A percentile compares a stretch with the other conserved stretches of the same genome.
Evolutionary conservation across 306 rosid genomes (phyloP).

Genomic region (Cicer chorassanicum): DNA sequence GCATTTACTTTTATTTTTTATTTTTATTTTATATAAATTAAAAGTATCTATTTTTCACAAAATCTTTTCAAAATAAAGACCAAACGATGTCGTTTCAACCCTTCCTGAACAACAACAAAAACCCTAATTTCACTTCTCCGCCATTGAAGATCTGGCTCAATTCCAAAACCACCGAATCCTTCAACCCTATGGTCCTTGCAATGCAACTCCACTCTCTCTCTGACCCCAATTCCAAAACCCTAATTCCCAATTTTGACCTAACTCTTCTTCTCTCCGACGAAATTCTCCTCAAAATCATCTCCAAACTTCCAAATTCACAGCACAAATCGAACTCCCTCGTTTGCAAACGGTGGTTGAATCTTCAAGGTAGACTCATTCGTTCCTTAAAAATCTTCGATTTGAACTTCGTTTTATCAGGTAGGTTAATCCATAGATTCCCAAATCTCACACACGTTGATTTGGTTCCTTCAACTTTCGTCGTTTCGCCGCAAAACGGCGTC

Average conservation of each 20-base stretch:
- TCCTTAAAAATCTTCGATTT: conserved; percentile 15
- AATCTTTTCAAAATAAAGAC: too few relatives aligned
- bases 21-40: too few relatives aligned
- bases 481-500: background rate
- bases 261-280: conserved; percentile 42
- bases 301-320: conserved; percentile 38
- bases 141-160: conserved; percentile 35
- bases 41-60: too few relatives aligned
- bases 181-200: conserved; percentile 38
- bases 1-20: too few relatives aligned
- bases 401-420: conserved; percentile 41
- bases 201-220: conserved; percentile 38
- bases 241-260: conserved; percentile 39
- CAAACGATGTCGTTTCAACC: conserved; percentile 42
- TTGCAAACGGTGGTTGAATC: conserved; percentile 46
- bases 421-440: conserved; percentile 38
- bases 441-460: conserved; percentile 41
- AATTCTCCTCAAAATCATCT: conserved; percentile 41
- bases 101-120: background rate
- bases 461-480: conserved; percentile 24
- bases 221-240: conserved; percentile 44
- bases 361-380: conserved; percentile 38
- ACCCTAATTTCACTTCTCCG: conserved; percentile 28
- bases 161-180: conserved; percentile 10
- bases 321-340: conserved; percentile 38